Base-by-base conservation (phyloP, 495 filamentous ascomycete genomes). In the Margaritispora aquatica region DNA sequence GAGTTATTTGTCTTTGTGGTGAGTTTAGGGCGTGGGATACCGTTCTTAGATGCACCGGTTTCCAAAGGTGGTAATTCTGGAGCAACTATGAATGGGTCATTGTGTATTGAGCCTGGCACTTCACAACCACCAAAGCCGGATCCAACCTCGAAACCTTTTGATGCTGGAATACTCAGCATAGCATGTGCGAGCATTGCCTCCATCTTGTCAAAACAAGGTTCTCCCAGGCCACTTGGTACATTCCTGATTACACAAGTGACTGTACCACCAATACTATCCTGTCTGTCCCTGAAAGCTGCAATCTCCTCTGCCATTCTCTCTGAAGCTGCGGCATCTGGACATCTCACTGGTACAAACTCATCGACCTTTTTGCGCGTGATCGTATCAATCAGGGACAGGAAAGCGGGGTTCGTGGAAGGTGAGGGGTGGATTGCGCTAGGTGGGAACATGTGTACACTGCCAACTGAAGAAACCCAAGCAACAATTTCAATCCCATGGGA, bases 191-290 rank as follows among this genome's bases (percentile, higher is more conserved):
- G 83, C 73, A 85, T 86, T 21, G 94, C 94, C 73, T 98, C 94
- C 29, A 98, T 80, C 77, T 97, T 97, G 70, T 96, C 91, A 74
- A 98, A 98, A 72, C 84, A 88, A 7, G 94, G 94, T 78, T 98
- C 94, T 38, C 94, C 94, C 1, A 98, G 80, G 0, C 94, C 95
- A 52, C 81, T 80, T 19, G 94, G 94, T 1, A 86, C 83, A 66
- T 97, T 96, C 66, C 89, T 85, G 70, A 98, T 95, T 13, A 97
- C 92, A 71, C 94, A 98, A 24, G 91, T 96, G 2, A 98, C 93
- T 17, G 90, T 96, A 36, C 94, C 94, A 57, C 94, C 94, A 63
- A 97, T 97, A 74, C 89, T 95, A 77, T 98, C 93, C 48, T 88
- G 69, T 64, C 80, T 80, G 68, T 96, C 89, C 34, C 87, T 81